phyloP scores from a whole-genome alignment of 208 protist species.

The Angomonas desouzai region DNA sequence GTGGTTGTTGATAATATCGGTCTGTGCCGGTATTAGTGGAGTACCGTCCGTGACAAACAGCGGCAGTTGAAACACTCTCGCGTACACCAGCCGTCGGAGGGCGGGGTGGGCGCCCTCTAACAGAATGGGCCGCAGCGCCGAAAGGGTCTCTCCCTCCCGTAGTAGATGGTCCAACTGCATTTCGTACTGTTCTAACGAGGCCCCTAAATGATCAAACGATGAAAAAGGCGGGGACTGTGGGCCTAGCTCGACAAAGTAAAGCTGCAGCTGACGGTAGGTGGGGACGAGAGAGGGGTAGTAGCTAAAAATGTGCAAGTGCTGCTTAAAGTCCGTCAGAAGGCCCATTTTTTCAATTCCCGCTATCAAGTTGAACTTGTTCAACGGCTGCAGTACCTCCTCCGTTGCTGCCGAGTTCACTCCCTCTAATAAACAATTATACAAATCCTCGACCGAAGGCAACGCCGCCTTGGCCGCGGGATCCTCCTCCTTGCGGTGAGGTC shows the following conservation, averaged over 20 bases:
- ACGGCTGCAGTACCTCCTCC: slow-evolving; percentile 12
- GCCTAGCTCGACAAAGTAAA: slow-evolving; percentile 51
- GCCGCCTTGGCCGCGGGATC: slow-evolving; percentile 2
- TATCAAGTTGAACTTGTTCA: slow-evolving; percentile 14
- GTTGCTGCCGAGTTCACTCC: slow-evolving; percentile 45
- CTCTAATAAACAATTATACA: slow-evolving; percentile 57
- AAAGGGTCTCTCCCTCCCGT: slow-evolving; percentile 34
- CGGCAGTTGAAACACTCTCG: slow-evolving; percentile 60
- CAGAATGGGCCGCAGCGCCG: slow-evolving; percentile 36
- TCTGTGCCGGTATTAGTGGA: slow-evolving; percentile 41
- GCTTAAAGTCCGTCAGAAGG: slow-evolving; percentile 52
- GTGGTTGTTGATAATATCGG: slow-evolving; percentile 34
- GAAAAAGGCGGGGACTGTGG: slow-evolving; percentile 21
- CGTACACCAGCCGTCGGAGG: slow-evolving; percentile 75
- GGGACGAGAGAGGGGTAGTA: slow-evolving; percentile 44
- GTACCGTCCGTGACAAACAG: slow-evolving; percentile 58
- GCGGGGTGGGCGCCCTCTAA: slow-evolving; percentile 58
- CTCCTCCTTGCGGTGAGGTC: slow-evolving; percentile 1
- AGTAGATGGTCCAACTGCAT: slow-evolving; percentile 51
- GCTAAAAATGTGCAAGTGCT: slow-evolving; percentile 54
- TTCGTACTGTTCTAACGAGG: slow-evolving; percentile 44
- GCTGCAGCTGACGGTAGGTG: slow-evolving; percentile 40
- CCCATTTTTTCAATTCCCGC: slow-evolving; percentile 60
- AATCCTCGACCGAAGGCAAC: slow-evolving; percentile 42
- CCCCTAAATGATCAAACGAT: slow-evolving; percentile 26